Conservation (phyloP, 495 filamentous ascomycete species). For the Penicillium arizonense region DNA sequence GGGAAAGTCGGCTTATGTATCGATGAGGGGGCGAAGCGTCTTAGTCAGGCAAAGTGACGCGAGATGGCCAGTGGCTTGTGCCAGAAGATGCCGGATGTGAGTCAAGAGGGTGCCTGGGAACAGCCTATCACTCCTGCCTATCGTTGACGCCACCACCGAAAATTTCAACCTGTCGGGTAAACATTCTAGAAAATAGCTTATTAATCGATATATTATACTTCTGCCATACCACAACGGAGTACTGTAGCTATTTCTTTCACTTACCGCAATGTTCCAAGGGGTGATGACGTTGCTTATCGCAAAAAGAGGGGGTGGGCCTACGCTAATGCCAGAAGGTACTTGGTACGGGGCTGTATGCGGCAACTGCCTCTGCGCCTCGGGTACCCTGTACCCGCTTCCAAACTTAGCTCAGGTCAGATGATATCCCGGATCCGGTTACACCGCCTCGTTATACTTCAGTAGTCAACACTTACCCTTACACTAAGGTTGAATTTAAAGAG, state of each 20-base stretch:
- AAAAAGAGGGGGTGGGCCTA: slow-evolving; percentile 32
- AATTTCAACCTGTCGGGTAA: not conserved
- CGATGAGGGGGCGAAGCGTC: slow-evolving; percentile 33
- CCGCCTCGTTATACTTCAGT: not conserved
- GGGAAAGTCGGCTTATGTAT: slow-evolving; percentile 27
- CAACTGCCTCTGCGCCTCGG: not conserved
- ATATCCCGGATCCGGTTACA: slow-evolving; percentile 3
- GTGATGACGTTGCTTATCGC: slow-evolving; percentile 33
- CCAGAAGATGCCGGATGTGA: slow-evolving; percentile 22
- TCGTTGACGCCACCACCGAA: slow-evolving; percentile 25
- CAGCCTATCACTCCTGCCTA: slow-evolving; percentile 6
- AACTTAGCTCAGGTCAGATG: slow-evolving; percentile 3
- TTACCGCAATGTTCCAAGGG: not conserved
- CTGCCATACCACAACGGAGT: not conserved
- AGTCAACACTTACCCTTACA: not conserved
- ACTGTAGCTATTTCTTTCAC: not conserved
- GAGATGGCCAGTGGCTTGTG: slow-evolving; percentile 19
- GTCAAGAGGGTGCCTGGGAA: slow-evolving; percentile 23
- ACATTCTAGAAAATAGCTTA: not conserved
- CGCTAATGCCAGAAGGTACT: slow-evolving; percentile 10
- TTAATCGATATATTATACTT: not conserved
- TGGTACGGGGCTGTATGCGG: slow-evolving; percentile 9
- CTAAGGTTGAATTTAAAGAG: not conserved
- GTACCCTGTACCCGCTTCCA: slow-evolving; percentile 9
- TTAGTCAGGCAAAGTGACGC: slow-evolving; percentile 35